A percentile compares a stretch with the other conserved stretches of the same genome.
These are phyloP conservation scores for Ceratocystis papillata DNA, from an alignment of 2,329 filamentous ascomycete genomes.

Conservation along the genomic window DNA sequence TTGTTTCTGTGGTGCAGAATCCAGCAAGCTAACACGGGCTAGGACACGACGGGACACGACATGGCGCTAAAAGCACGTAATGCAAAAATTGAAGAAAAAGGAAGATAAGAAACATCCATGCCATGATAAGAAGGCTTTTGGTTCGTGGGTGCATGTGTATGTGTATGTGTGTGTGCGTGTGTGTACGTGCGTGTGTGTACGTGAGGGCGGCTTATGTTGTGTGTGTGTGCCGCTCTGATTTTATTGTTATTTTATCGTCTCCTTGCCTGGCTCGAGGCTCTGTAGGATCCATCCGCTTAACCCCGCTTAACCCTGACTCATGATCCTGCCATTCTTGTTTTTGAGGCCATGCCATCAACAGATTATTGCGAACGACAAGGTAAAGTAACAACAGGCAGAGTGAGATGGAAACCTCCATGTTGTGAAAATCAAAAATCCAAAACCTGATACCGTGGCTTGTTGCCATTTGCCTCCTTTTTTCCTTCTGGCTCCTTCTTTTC, in stretches of 20 bases:
- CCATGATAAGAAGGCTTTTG: background rate
- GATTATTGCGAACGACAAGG: no score
- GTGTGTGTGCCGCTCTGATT: background rate
- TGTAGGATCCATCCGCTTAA: constrained; percentile 10
- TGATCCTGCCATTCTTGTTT: background rate
- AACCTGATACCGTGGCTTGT: no score
- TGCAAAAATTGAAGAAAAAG: background rate
- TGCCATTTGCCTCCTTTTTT: no score
- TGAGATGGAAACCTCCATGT: no score
- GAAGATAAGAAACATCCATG: no score
- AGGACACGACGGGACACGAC: background rate
- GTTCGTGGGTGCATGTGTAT: no score
- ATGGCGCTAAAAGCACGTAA: constrained; percentile 3
- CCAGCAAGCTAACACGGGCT: background rate
- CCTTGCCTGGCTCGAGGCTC: background rate
- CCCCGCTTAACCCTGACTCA: constrained; percentile 3
- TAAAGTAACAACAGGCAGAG: no score
- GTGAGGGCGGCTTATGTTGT: background rate
- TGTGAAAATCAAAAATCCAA: no score
- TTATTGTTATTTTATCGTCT: background rate
- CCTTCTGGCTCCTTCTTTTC: no score
- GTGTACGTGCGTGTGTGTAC: no score
- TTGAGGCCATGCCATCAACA: background rate
- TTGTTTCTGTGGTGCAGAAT: background rate
- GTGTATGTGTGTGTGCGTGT: no score